phyloP scores from a whole-genome alignment of 2,329 filamentous ascomycete genomes.

The Venturia aucupariae region DNA sequence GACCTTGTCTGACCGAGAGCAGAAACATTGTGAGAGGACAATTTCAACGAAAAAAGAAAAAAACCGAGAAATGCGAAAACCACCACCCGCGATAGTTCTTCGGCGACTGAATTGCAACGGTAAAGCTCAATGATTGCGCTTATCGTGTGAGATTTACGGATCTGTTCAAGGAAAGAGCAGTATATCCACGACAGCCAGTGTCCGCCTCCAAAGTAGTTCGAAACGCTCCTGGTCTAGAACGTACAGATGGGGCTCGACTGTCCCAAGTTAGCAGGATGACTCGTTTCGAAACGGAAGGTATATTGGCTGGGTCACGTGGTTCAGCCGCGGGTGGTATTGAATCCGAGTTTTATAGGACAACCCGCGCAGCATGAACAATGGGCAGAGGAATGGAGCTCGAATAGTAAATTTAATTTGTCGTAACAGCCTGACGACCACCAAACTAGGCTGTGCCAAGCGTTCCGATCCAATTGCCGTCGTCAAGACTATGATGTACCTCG shows the following conservation, averaged over 20 bases:
- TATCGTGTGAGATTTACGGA: not conserved
- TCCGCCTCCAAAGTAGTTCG: not conserved
- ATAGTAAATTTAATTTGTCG: not conserved
- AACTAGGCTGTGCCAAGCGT: not conserved
- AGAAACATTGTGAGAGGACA: not conserved
- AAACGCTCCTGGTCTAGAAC: not conserved
- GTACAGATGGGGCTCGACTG: not conserved
- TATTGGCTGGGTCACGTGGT: not conserved
- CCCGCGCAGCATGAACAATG: not conserved
- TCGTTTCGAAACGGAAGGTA: not conserved
- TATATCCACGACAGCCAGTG: not conserved
- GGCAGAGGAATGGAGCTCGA: not conserved
- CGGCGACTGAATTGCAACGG: not conserved
- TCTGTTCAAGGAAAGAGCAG: not conserved
- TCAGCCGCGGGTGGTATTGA: not conserved
- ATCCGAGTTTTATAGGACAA: not conserved
- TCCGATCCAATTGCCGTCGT: not conserved
- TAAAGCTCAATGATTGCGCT: not conserved
- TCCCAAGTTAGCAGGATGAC: not conserved
- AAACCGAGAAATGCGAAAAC: too few relatives aligned
- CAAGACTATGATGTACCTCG: not conserved
- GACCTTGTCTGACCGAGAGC: not conserved
- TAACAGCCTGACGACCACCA: not conserved
- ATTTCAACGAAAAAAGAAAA: not conserved
- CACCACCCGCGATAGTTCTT: not conserved